Evolutionary conservation across 1,284 basidiomycete genomes (phyloP), one percentile per base, ranked within the genome.

Genomic region (Moesziomyces parantarcticus): DNA sequence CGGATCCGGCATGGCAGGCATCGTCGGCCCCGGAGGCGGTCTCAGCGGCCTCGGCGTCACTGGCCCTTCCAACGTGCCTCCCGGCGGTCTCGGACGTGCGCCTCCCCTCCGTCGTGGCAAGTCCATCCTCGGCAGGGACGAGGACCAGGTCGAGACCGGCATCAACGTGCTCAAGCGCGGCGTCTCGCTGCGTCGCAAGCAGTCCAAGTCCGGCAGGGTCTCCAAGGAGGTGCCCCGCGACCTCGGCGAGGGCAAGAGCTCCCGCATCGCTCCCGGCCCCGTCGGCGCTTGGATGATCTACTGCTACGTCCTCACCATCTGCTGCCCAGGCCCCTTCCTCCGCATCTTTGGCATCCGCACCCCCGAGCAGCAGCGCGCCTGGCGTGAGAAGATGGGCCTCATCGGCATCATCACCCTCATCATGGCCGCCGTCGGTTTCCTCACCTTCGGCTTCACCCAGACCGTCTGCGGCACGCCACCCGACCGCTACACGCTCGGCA

Each of bases 361-460:
- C 20, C 92, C 94, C 0, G 97, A 99, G 76, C 92, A 93, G 77
- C 94, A 96, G 85, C 90, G 94, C 55, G 96, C 96, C 43, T 99
- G 95, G 93, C 88, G 97, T 69, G 96, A 99, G 86, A 99, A 99
- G 87, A 95, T 98, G 85, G 96, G 96, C 36, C 88, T 99, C 32
- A 87, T 99, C 59, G 87, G 87, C 71, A 88, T 98, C 84, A 93
- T 97, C 77, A 83, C 89, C 18, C 9, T 84, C 21, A 88, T 94
- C 74, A 98, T 99, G 96, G 91, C 91, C 22, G 88, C 87, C 48
- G 97, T 99, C 82, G 96, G 95, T 85, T 99, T 94, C 89, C 88
- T 99, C 83, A 99, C 96, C 2, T 99, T 99, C 85, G 96, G 97
- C n/a, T 99, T 99, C 87, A 98, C 95, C 5, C 89, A 94, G 63